Base-by-base conservation (phyloP, 192 early-diverging fungal species). In the Glomus cerebriforme region DNA sequence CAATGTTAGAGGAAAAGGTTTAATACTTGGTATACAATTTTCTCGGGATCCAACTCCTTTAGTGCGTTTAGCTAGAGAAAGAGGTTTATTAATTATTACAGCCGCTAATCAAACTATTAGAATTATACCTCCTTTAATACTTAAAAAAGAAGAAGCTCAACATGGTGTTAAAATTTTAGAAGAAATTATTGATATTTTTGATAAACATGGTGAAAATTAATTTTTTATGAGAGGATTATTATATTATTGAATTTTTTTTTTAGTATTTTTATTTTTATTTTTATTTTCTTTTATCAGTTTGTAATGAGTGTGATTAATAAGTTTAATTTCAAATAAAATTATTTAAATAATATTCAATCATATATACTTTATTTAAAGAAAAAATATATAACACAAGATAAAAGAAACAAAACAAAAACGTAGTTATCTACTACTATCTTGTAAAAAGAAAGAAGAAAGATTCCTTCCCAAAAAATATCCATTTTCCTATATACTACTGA, bases 91-190 rank as follows among this genome's bases (percentile, higher is more conserved):
- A 79, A 88, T 98, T 35, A 93, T 98, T 39, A 91, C 91, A 2
- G 95, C 97, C 22, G 93, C 90, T 7, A 89, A 89, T 78, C 95
- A 99, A 81, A 96, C 95, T 2, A 83, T 99, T n/a, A 93, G 98
- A 43, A 84, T 99, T 70, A 90, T 98, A 8, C 98, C 98, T 58
- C 92, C 98, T 19, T 86, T 99, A 79, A 94, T 93, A 74, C 87
- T 95, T 24, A 87, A 88, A 34, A 84, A 93, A 73, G 89, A 89
- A 37, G 94, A 98, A 67, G 89, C 95, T 67, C 88, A 95, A 75
- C 81, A 90, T 71, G 96, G 93, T 13, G 83, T 93, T 26, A 77
- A 81, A 3, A 92, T 95, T 71, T 88, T 98, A 79, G 91, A 89
- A 59, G 87, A 92, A 32, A 90, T 91, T 13, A 77, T 92, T 39